Evolutionary conservation across 192 early-diverging fungal genomes (phyloP).

Genomic region (Linnemannia hyalina): DNA sequence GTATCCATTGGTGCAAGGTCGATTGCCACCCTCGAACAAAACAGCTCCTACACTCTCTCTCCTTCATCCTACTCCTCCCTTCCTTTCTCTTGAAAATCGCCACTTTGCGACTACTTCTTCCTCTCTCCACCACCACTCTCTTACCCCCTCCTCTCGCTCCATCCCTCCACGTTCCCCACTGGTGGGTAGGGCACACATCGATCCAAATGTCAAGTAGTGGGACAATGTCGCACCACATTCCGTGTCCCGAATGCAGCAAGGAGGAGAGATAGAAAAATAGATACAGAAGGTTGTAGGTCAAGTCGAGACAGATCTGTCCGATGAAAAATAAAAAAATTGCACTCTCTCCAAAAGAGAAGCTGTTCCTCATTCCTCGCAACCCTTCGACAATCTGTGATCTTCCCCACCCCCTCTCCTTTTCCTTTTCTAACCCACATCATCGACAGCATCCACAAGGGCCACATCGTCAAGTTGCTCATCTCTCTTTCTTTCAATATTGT

Average conservation of each 20-base stretch:
- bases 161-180: slow-evolving; percentile 14
- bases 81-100: neutral
- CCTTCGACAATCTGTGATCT: slow-evolving; percentile 3
- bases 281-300: neutral
- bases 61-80: neutral
- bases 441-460: neutral
- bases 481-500: neutral
- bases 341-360: no score
- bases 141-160: no score
- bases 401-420: neutral
- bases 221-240: slow-evolving; percentile 36
- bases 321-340: neutral
- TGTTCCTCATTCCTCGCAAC: slow-evolving; percentile 13
- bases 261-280: neutral
- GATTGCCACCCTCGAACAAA: neutral
- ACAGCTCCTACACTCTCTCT: neutral
- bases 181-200: neutral
- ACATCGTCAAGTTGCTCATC: neutral
- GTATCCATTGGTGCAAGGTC: no score
- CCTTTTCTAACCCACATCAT: neutral
- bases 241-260: slow-evolving; percentile 4
- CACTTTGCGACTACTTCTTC: neutral
- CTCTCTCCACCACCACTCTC: neutral
- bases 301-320: neutral
- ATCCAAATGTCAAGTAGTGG: no score